Percentiles rank a stretch among this genome's conserved stretches.
Conservation (phyloP, 176 grass and related monocot species). For the Eragrostis nindensis region DNA sequence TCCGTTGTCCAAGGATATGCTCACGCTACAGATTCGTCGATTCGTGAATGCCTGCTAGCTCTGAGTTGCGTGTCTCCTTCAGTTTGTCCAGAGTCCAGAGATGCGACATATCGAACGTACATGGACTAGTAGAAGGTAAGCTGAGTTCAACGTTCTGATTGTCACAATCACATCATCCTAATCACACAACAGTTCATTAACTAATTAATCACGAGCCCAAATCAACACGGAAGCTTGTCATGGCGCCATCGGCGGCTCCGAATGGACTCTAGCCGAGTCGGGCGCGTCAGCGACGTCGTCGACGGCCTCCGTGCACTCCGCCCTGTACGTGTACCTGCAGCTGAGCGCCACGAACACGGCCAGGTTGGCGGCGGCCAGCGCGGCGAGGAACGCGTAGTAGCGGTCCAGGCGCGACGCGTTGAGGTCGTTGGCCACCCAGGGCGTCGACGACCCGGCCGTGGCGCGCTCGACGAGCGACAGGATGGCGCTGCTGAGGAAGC, state of each 20-base stretch:
- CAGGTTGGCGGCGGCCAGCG: conserved; percentile 52
- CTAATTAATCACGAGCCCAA: background rate
- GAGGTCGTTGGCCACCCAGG: conserved; percentile 74
- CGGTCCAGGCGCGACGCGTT: conserved; percentile 76
- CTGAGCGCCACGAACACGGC: conserved; percentile 52
- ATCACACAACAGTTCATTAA: background rate
- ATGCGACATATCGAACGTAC: too few relatives aligned
- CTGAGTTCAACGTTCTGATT: background rate
- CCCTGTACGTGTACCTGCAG: conserved; percentile 51
- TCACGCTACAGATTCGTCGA: too few relatives aligned
- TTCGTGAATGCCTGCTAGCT: too few relatives aligned
- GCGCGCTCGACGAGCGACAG: conserved; percentile 51
- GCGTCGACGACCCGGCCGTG: conserved; percentile 37
- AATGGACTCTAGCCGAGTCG: background rate
- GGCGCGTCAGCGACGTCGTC: background rate
- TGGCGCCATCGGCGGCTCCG: conserved; percentile 16
- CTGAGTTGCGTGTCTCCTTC: too few relatives aligned
- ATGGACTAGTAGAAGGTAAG: too few relatives aligned
- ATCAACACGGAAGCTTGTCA: background rate
- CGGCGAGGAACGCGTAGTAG: conserved; percentile 73
- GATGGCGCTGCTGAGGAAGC: conserved; percentile 71
- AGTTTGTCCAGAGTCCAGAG: too few relatives aligned
- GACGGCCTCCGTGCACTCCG: conserved; percentile 39
- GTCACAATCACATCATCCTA: background rate
- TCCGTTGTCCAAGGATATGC: too few relatives aligned